Base-by-base conservation (phyloP, 2,329 filamentous ascomycete genomes). In the Cryoendolithus antarcticus region DNA sequence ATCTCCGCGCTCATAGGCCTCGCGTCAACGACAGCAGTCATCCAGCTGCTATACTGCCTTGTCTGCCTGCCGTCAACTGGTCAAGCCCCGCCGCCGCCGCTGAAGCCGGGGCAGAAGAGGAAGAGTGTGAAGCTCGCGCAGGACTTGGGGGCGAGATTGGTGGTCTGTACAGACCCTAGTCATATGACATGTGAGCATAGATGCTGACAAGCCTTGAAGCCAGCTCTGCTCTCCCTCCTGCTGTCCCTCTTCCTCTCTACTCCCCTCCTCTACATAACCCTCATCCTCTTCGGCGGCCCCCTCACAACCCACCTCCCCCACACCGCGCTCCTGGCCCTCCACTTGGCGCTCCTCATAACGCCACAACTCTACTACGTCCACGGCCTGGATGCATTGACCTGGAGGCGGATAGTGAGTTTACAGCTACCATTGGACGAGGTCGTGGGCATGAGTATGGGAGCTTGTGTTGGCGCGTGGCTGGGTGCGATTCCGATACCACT, bases 401-500 rank as follows among this genome's bases (percentile, higher is more conserved):
- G 93, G 82, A 66, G 68, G 30, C 73, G 79, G 48, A 67, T 82
- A 6, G 72, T 86, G 32, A 74, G 78, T 13, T 73, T 83, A 11
- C 69, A 76, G 35, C 65, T 79, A 11, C 86, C 88, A 0, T 65
- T 91, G 13, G 91, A 96, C 60, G 82, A 88, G 56, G 76, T 84
- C 0, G 91, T 86, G 63, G 89, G 86, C 2, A 85, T 77, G 2
- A 70, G 85, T 7, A 61, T 88, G n/a, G 91, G 91, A 4, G 78
- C 77, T 0, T 66, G 81, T 19, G 53, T 89, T 1, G 91, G 91
- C 4, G 86, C 85, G 31, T 96, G 91, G 91, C 65, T 94, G 32
- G 91, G 91, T 3, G 91, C 91, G 6, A 77, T 96, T 38, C 91
- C 93, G 0, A 96, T 98, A 51, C 91, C 91, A 2, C 67, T 98